These are phyloP conservation scores for Alternaria angustiovoidea DNA, from an alignment of 2,329 filamentous ascomycete genomes.

Conservation along the genomic window DNA sequence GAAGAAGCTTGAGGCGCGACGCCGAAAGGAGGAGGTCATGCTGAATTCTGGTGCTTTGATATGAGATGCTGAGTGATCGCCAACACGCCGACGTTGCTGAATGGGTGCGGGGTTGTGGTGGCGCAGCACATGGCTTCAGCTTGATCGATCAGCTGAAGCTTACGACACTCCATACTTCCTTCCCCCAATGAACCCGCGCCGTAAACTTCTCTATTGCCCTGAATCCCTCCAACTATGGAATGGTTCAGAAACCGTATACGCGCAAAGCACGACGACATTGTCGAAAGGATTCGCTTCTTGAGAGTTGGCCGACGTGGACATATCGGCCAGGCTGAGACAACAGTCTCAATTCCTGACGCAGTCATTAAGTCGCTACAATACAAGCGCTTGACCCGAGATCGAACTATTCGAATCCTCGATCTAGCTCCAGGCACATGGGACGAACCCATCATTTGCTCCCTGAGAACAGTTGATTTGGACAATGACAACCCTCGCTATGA, in stretches of 20 bases:
- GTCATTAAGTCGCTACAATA: no score
- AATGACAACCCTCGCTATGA: slow-evolving; percentile 6
- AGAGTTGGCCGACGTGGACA: no score
- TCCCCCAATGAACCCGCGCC: no score
- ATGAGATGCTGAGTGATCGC: slow-evolving; percentile 7
- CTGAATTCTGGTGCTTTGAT: slow-evolving; percentile 54
- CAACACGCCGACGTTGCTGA: neutral
- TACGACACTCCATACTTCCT: no score
- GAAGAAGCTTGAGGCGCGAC: slow-evolving; percentile 54
- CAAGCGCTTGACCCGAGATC: no score
- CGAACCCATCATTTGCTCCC: neutral
- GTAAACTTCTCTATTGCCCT: no score
- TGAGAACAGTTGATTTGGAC: neutral
- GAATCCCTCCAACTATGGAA: no score
- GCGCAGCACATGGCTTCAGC: neutral
- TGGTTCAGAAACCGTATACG: no score
- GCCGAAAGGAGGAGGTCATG: slow-evolving; percentile 54
- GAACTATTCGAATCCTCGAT: neutral
- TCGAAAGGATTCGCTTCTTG: no score
- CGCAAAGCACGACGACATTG: no score
- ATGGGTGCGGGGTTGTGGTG: neutral
- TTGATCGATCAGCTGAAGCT: neutral
- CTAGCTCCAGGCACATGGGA: neutral
- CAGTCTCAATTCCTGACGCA: no score
- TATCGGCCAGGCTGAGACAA: no score